Evolutionary conservation across 148 eudicot genomes (phyloP), one percentile per base, ranked within the genome.

Genomic region (Rhododendron mucronatum): DNA sequence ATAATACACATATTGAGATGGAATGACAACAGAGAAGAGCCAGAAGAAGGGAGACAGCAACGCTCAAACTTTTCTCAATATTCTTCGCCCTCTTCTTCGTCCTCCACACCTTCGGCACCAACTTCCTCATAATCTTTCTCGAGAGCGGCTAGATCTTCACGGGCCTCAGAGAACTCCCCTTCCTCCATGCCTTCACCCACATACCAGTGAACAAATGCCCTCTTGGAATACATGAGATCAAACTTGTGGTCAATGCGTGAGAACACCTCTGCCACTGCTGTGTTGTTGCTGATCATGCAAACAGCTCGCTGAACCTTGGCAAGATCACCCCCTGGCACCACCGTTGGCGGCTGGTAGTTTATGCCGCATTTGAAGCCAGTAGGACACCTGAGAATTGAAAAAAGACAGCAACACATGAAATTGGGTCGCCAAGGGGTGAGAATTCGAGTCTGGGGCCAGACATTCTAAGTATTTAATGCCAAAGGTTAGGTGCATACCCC

Each of bases 101-200:
- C 94, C 9, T 90, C 93, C 57, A 87, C 94, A 82, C 88, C 94
- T 45, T 92, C 93, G 7, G 93, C 93, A 67, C 94, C 93, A 77
- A 92, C 94, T 82, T 92, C 94, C 82, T 92, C 94, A 20, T 91
- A 91, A 83, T 92, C 94, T 81, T 87, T 91, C 88, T 91, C 94
- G 14, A 91, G 93, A 48, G 94, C 93, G 20, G 93, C 94, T 73
- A 92, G 81, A 88, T 90, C 92, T 86, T 92, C 94, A 85, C 94
- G 93, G 61, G 94, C 93, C 87, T 92, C 94, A 2, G 93, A 90
- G 88, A 92, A 91, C 91, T 92, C 94, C 39, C 94, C 93, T 87
- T 92, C 93, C 78, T 92, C 94, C 94, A 92, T 92, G 69, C 94
- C 93, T 81, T 92, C 94, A 65, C 94, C 94, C 35, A 92, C 93